phyloP scores from a whole-genome alignment of 1,284 basidiomycete species.

The Heterobasidion annosum region DNA sequence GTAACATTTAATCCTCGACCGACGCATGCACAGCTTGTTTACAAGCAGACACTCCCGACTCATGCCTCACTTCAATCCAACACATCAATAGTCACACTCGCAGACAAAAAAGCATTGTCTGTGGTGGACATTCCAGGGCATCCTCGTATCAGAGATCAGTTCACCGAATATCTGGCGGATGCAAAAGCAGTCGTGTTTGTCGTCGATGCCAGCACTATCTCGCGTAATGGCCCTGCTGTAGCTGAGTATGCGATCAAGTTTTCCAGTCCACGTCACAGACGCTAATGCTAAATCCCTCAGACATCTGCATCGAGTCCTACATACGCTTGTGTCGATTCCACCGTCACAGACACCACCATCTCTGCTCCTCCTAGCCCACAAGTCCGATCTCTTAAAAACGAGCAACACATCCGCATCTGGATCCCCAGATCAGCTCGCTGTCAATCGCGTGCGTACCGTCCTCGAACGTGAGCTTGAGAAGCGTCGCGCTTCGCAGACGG shows the following conservation, averaged over 20 bases:
- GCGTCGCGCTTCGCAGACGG: constrained; percentile 49
- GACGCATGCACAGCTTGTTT: constrained; percentile 42
- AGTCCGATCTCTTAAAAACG: constrained; percentile 56
- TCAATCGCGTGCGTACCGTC: constrained; percentile 60
- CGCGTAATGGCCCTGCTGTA: constrained; percentile 59
- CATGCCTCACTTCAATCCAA: constrained; percentile 72
- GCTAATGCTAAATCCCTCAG: constrained; percentile 24
- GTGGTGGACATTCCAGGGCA: constrained; percentile 73
- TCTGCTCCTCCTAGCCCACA: constrained; percentile 65
- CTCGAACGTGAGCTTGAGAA: constrained; percentile 78
- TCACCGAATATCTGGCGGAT: constrained; percentile 49
- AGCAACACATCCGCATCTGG: constrained; percentile 32
- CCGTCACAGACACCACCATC: constrained; percentile 53
- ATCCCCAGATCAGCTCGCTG: constrained; percentile 42
- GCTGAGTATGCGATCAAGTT: constrained; percentile 55
- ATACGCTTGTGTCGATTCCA: constrained; percentile 61
- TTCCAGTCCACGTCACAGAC: background rate
- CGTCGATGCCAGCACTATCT: constrained; percentile 66
- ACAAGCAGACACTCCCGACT: constrained; percentile 51
- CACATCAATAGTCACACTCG: constrained; percentile 34
- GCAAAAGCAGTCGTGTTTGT: constrained; percentile 65
- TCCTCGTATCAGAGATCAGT: constrained; percentile 64
- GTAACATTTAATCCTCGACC: background rate
- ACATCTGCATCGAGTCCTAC: constrained; percentile 61
- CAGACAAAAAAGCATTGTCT: constrained; percentile 32